Conservation (phyloP, 306 rosid genomes). For the Cucumis cinereus region DNA sequence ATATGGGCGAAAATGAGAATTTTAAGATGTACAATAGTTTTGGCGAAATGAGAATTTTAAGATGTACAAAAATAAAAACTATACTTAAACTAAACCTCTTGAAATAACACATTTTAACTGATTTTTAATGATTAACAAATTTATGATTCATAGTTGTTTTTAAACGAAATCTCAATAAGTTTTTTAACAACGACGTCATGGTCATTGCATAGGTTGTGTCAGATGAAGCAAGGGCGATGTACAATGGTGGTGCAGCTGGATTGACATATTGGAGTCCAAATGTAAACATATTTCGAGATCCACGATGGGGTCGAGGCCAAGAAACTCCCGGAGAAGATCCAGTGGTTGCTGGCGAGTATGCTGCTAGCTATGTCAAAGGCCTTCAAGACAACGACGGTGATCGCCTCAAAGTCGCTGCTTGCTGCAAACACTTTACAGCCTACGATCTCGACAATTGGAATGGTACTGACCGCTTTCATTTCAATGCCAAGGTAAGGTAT, state of each 20-base stretch:
- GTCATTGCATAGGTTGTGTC: slow-evolving; percentile 42
- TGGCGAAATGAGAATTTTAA: too few species aligned
- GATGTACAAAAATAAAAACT: too few species aligned
- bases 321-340: slow-evolving; percentile 96
- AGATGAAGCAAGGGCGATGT: slow-evolving; percentile 94
- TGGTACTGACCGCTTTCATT: slow-evolving; percentile 82
- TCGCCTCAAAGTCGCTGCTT: slow-evolving; percentile 82
- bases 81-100: too few species aligned
- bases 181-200: neutral
- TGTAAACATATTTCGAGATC: slow-evolving; percentile 74
- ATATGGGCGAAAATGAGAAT: too few species aligned
- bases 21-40: too few species aligned
- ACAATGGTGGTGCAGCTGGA: slow-evolving; percentile 72
- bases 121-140: too few species aligned
- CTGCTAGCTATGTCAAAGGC: slow-evolving; percentile 60
- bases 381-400: slow-evolving; percentile 56
- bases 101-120: too few species aligned
- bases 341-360: slow-evolving; percentile 54
- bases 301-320: slow-evolving; percentile 42
- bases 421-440: slow-evolving; percentile 58
- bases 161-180: too few species aligned
- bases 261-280: slow-evolving; percentile 93
- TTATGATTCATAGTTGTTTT: too few species aligned
- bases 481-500: slow-evolving; percentile 57
- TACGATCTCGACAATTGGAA: slow-evolving; percentile 53